Evolutionary conservation across 805 yeast genomes (phyloP).

Genomic region (baker's yeast (Saccharomyces cerevisiae)): DNA sequence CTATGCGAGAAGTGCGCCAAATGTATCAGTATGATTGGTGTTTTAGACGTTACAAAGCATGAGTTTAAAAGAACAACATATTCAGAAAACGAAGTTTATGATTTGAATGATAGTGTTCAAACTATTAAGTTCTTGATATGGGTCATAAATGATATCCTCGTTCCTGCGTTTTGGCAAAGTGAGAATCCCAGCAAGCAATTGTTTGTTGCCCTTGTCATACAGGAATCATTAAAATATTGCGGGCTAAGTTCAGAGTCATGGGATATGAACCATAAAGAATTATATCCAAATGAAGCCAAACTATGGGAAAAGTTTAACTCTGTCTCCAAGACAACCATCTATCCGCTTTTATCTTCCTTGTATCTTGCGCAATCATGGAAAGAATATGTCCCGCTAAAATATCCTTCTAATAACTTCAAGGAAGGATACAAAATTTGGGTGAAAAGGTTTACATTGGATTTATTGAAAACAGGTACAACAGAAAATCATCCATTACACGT

Average conservation of each 20-base stretch:
- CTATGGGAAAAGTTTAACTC: conserved; percentile 60
- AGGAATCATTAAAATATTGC: conserved; percentile 65
- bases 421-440: conserved; percentile 67
- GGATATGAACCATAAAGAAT: conserved; percentile 22
- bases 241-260: conserved; percentile 36
- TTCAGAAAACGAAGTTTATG: conserved; percentile 44
- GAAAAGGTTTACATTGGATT: conserved; percentile 54
- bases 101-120: conserved; percentile 56
- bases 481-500: conserved; percentile 46
- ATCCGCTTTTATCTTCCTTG: conserved; percentile 66
- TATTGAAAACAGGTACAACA: conserved; percentile 37
- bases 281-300: conserved; percentile 25
- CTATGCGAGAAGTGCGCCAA: conserved; percentile 56
- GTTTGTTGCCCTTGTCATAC: conserved; percentile 81
- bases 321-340: conserved; percentile 60
- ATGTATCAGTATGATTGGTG: conserved; percentile 70
- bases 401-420: conserved; percentile 56
- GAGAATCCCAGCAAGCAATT: conserved; percentile 79
- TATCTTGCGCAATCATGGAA: conserved; percentile 53
- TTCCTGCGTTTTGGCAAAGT: conserved; percentile 83
- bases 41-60: conserved; percentile 55
- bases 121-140: conserved; percentile 53
- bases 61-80: conserved; percentile 32
- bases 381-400: conserved; percentile 38
- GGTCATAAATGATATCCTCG: conserved; percentile 61